These are phyloP conservation scores for Pythium insidiosum DNA, from an alignment of 352 stramenopile genomes.

Conservation along the genomic window DNA sequence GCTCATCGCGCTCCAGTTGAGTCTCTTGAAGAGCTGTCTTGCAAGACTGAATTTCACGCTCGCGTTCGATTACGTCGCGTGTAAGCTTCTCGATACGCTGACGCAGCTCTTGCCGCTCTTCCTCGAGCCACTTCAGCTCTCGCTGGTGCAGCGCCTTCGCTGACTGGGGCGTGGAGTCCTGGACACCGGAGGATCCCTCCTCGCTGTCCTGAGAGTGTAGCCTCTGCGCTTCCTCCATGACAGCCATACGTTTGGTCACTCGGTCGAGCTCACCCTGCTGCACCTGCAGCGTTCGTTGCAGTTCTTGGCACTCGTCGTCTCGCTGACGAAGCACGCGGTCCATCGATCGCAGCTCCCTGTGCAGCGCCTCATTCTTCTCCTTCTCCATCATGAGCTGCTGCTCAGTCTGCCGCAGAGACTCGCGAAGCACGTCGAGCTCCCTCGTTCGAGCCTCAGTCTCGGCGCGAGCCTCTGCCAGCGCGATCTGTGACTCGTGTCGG, in stretches of 20 bases:
- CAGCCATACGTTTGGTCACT: no score
- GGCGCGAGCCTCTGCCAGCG: slow-evolving; percentile 26
- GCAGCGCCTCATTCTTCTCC: slow-evolving; percentile 66
- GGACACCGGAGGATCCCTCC: slow-evolving; percentile 6
- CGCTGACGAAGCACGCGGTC: slow-evolving; percentile 59
- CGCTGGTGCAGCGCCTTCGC: slow-evolving; percentile 32
- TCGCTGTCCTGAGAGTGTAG: slow-evolving; percentile 13
- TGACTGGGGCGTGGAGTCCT: slow-evolving; percentile 2
- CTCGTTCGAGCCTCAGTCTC: slow-evolving; percentile 28
- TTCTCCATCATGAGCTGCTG: slow-evolving; percentile 36
- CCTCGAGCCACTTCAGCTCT: slow-evolving; percentile 69
- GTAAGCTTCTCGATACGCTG: slow-evolving; percentile 48
- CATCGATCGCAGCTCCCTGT: slow-evolving; percentile 62
- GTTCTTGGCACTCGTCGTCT: slow-evolving; percentile 54
- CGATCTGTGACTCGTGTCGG: slow-evolving; percentile 35
- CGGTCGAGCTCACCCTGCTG: slow-evolving; percentile 52
- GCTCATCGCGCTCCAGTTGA: slow-evolving; percentile 38
- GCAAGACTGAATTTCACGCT: slow-evolving; percentile 42
- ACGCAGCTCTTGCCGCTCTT: slow-evolving; percentile 49
- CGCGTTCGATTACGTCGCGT: slow-evolving; percentile 42
- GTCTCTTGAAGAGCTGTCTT: slow-evolving; percentile 26
- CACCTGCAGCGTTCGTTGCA: slow-evolving; percentile 46
- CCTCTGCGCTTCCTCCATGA: slow-evolving; percentile 5
- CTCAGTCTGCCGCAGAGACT: slow-evolving; percentile 49
- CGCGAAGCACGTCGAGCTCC: slow-evolving; percentile 52